Evolutionary conservation across 1,139 yeast species (phyloP), one percentile per base, ranked within the genome.

Genomic region (Scheffersomyces lignicola): DNA sequence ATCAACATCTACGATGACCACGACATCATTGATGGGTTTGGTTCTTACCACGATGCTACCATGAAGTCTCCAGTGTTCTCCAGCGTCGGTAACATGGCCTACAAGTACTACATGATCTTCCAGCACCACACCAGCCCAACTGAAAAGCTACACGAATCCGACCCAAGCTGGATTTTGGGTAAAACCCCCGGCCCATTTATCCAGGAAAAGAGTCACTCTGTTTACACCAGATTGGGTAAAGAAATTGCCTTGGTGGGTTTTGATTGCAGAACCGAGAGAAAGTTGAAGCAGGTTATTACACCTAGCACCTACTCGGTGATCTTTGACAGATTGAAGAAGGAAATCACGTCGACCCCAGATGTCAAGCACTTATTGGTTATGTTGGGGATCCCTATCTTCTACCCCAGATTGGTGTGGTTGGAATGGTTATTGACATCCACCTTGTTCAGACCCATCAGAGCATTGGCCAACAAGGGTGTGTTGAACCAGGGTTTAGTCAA

Each of bases 21-120:
- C 60, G 97, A 89, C 57, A 84, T 90, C 37, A 89, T 92, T 47
- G 98, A 90, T 55, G 98, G 97, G 3, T 92, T 80, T 61, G 98
- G 97, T 2, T 84, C 96, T 2, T 90, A 90, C 59, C 70, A 71
- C 32, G 86, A 87, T 44, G 42, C 60, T 2, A 86, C 96, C 31
- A 89, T 88, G 96, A 51, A 52, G 2, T 76, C 80, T 21, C 79
- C 78, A 1, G 75, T 86, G 14, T 86, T 90, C 56, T 57, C 62
- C 37, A 76, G 82, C 8, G 73, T 90, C 28, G 97, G 97, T 7
- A 73, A 75, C 41, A 64, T 78, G 13, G 96, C 97, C 1, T 87
- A 78, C 67, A 81, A 81, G 56, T 89, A 84, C 60, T 90, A 92
- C 58, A 76, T 89, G 86, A 62, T 92, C 23, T 90, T 90, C 65